Percentiles rank a stretch among this genome's conserved stretches.
Conservation (phyloP, 2,329 filamentous ascomycete species). For the Colletotrichum kahawae region DNA sequence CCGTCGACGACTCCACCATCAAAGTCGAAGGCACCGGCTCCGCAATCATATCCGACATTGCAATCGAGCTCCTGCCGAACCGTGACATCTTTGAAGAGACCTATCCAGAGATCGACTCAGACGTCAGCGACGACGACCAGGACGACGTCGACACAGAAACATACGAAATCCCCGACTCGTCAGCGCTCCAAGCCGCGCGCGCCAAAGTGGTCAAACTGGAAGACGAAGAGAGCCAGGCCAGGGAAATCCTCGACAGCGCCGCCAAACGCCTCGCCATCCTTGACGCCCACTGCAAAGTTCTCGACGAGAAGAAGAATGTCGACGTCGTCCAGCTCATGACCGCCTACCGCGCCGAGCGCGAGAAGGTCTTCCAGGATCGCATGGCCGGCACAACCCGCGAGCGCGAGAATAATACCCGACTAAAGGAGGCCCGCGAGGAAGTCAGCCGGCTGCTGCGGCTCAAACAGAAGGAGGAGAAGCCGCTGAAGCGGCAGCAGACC, state of each 20-base stretch:
- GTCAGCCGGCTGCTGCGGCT: conserved; percentile 30
- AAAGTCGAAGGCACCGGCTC: conserved; percentile 63
- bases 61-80: conserved; percentile 62
- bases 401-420: conserved; percentile 35
- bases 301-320: conserved; percentile 37
- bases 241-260: conserved; percentile 37
- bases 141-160: conserved; percentile 29
- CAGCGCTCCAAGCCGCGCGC: conserved; percentile 31
- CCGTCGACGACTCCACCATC: conserved; percentile 63
- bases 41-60: conserved; percentile 66
- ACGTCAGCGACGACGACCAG: conserved; percentile 34
- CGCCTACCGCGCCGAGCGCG: conserved; percentile 47
- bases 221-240: conserved; percentile 32
- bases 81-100: conserved; percentile 58
- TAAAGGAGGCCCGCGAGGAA: conserved; percentile 33
- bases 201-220: conserved; percentile 34
- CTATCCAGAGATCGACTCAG: conserved; percentile 51
- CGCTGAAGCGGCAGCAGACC: background rate
- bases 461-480: background rate
- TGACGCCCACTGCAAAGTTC: conserved; percentile 40
- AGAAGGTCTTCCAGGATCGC: conserved; percentile 45
- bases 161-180: conserved; percentile 20
- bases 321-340: conserved; percentile 42
- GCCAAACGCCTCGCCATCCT: conserved; percentile 45
- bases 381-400: conserved; percentile 34